Conservation (phyloP, 257 asterid species). For the Gynochthodes officinalis region DNA sequence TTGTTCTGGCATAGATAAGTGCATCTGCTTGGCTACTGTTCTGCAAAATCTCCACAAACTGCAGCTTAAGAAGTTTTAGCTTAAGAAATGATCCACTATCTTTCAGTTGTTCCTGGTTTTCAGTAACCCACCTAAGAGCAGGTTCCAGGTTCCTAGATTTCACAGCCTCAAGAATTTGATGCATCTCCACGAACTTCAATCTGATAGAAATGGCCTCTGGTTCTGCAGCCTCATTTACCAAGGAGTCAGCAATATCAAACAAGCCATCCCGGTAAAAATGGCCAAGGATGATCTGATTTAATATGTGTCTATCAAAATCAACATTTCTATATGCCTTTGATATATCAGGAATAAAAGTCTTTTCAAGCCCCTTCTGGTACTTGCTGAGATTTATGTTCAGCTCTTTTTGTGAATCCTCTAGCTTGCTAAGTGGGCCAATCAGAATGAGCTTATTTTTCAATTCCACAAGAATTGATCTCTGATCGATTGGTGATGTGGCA, state of each 20-base stretch:
- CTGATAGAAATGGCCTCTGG: constrained; percentile 44
- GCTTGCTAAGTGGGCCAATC: constrained; percentile 26
- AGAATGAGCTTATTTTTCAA: constrained; percentile 44
- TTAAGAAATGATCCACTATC: constrained; percentile 37
- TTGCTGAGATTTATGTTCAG: constrained; percentile 31
- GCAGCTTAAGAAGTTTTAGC: constrained; percentile 49
- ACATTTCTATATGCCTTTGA: constrained; percentile 47
- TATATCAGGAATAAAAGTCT: constrained; percentile 38
- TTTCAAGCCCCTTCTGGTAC: constrained; percentile 44
- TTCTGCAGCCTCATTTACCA: constrained; percentile 47
- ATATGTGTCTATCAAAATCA: constrained; percentile 36
- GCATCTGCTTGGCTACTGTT: constrained; percentile 35
- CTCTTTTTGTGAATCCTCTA: constrained; percentile 38
- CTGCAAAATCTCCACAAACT: constrained; percentile 43
- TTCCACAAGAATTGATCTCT: constrained; percentile 38
- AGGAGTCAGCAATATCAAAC: constrained; percentile 47
- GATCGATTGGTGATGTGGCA: constrained; percentile 32
- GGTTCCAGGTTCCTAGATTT: constrained; percentile 44
- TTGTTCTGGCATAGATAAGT: constrained; percentile 34
- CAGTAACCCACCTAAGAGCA: constrained; percentile 49
- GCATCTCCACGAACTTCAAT: constrained; percentile 45
- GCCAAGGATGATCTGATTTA: constrained; percentile 44
- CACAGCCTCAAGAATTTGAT: constrained; percentile 43
- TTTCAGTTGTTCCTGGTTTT: constrained; percentile 36
- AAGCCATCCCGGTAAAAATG: constrained; percentile 54